Percentiles rank a stretch among this genome's conserved stretches.
Conservation (phyloP, 805 yeast genomes). For the Debaryomyces tyrocola region DNA sequence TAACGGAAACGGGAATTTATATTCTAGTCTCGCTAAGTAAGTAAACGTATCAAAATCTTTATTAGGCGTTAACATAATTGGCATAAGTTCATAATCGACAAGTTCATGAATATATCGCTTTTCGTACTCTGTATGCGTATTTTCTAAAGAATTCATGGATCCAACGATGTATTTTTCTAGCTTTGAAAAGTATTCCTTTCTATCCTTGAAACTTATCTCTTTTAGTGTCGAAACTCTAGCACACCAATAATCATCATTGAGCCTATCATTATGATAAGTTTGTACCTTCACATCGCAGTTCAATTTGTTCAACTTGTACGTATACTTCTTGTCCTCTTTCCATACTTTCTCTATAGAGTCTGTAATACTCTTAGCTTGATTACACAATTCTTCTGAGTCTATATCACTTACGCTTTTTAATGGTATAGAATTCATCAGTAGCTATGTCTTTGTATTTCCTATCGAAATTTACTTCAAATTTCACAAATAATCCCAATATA, state of each 20-base stretch:
- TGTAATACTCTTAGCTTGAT: constrained; percentile 4
- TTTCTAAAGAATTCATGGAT: constrained; percentile 8
- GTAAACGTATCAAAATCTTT: constrained; percentile 16
- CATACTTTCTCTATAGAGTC: constrained; percentile 5
- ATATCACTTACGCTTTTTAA: background rate
- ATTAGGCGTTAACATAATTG: constrained; percentile 11
- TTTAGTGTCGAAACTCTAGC: constrained; percentile 12
- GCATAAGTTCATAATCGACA: constrained; percentile 21
- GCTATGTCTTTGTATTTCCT: background rate
- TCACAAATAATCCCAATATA: background rate
- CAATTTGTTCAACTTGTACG: background rate
- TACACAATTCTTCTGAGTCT: background rate
- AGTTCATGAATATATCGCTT: constrained; percentile 35
- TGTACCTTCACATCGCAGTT: constrained; percentile 1
- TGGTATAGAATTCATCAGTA: constrained; percentile 2
- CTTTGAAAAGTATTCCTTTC: constrained; percentile 4
- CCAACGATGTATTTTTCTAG: constrained; percentile 16
- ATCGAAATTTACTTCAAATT: background rate
- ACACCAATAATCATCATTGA: constrained; percentile 13
- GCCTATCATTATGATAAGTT: constrained; percentile 3
- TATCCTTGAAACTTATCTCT: constrained; percentile 1
- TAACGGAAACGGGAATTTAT: constrained; percentile 38
- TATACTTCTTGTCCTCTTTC: constrained; percentile 4
- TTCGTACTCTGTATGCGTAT: constrained; percentile 38
- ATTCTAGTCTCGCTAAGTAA: constrained; percentile 32